Evolutionary conservation across 345 rosid species (phyloP).

Genomic region (Populus euphratica): DNA sequence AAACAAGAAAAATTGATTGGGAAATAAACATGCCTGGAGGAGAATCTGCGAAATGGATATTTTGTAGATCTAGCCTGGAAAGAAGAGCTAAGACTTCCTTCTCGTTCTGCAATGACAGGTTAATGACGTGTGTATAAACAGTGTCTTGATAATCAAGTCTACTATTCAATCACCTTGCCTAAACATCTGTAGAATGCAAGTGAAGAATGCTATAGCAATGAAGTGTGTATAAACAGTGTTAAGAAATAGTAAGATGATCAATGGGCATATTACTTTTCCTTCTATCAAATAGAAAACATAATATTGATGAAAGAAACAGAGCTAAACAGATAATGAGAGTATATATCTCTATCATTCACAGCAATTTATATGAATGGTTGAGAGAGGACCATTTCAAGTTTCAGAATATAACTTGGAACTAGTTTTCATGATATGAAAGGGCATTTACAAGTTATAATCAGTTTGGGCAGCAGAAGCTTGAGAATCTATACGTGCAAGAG

Average conservation of each 20-base stretch:
- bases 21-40: slow-evolving; percentile 56
- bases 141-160: background rate
- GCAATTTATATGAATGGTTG: background rate
- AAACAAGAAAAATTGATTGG: background rate
- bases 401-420: background rate
- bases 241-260: background rate
- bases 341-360: background rate
- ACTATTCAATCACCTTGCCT: background rate
- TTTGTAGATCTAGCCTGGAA: slow-evolving; percentile 69
- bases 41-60: slow-evolving; percentile 56
- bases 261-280: background rate
- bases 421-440: background rate
- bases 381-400: background rate
- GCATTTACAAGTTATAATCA: background rate
- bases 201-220: background rate
- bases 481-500: background rate
- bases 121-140: too few species aligned
- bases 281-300: background rate
- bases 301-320: background rate
- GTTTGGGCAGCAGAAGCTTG: background rate
- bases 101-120: slow-evolving; percentile 62
- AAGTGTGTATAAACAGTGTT: background rate
- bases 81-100: slow-evolving; percentile 80
- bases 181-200: too few species aligned
- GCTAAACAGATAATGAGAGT: background rate